Evolutionary conservation across 148 eudicot genomes (phyloP), one percentile per base, ranked within the genome.

Genomic region (Nepenthes mirabilis): DNA sequence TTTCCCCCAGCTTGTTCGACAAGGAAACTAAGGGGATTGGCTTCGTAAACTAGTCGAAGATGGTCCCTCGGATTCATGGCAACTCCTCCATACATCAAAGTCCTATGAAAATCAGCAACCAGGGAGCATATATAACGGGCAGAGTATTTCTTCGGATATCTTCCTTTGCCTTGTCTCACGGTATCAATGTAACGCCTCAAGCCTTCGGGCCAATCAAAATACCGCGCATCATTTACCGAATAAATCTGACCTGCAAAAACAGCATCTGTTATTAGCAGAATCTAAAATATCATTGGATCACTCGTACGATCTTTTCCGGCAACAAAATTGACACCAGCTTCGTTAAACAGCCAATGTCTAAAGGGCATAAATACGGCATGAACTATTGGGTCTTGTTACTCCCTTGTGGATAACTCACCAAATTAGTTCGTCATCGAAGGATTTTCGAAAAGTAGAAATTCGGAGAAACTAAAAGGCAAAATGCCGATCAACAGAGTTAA

Each of bases 141-240:
- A 40, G 96, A 93, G 63, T 93, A 93, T 65, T 93, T 93, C 70
- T 89, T 88, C 14, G 96, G 96, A 65, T 80, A 65, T 72, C 59
- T 76, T 37, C 95, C 99, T 70, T 93, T 93, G 52, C 99, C 99
- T 82, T 86, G 99, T 75, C 99, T 83, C 23, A 86, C 67, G 7
- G 91, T 93, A 75, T 93, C 98, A 13, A 88, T 93, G 55, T 88
- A 93, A 62, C 63, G 61, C 68, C 83, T 86, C 66, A 93, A 82
- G 55, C 99, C 96, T 70, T 86, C 90, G 3, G 99, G 91, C 99
- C 96, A 93, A 74, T 88, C 96, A 43, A 93, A 93, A 74, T 93
- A 93, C 10, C 99, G 88, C 1, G 99, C 96, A 80, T 93, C 99
- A 50, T 93, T 93, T n/a, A 93, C 99, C 9, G 99, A 93, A 75